These are phyloP conservation scores for Fusarium anthophilum DNA, from an alignment of 2,329 filamentous ascomycete species.

Conservation along the genomic window DNA sequence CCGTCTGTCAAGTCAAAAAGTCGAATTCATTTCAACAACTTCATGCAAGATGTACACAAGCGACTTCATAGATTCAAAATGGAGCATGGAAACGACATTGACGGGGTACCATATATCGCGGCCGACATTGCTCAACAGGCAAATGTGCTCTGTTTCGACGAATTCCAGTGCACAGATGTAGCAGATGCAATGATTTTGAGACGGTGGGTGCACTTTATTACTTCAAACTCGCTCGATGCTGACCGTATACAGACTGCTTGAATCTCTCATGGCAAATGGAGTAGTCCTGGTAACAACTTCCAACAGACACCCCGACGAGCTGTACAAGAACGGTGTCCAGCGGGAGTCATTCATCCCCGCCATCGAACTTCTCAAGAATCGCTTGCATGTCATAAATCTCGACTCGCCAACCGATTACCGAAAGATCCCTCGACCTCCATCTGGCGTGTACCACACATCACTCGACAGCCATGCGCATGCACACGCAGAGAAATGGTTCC, in stretches of 20 bases:
- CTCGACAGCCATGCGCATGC: constrained; percentile 79
- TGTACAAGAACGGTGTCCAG: constrained; percentile 98
- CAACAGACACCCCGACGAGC: constrained; percentile 93
- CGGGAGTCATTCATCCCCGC: constrained; percentile 94
- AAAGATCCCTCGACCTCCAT: constrained; percentile 92
- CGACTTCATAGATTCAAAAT: constrained; percentile 91
- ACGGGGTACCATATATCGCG: constrained; percentile 90
- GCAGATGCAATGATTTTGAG: constrained; percentile 98
- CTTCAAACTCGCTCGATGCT: constrained; percentile 4
- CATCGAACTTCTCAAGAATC: constrained; percentile 87
- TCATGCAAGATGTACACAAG: constrained; percentile 98
- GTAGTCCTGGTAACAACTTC: constrained; percentile 96
- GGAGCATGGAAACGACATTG: constrained; percentile 86
- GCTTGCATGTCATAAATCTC: constrained; percentile 89
- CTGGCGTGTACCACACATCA: constrained; percentile 92
- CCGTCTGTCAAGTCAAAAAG: constrained; percentile 82
- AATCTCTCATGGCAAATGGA: constrained; percentile 94
- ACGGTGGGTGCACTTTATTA: constrained; percentile 55
- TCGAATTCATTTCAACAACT: constrained; percentile 98
- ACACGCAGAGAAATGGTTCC: constrained; percentile 95
- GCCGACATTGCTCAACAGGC: constrained; percentile 90
- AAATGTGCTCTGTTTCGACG: constrained; percentile 94
- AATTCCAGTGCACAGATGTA: constrained; percentile 98
- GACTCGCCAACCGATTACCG: constrained; percentile 97
- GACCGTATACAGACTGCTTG: constrained; percentile 69